Conservation (phyloP, 306 rosid genomes). For the Gastrolobium bilobum region DNA sequence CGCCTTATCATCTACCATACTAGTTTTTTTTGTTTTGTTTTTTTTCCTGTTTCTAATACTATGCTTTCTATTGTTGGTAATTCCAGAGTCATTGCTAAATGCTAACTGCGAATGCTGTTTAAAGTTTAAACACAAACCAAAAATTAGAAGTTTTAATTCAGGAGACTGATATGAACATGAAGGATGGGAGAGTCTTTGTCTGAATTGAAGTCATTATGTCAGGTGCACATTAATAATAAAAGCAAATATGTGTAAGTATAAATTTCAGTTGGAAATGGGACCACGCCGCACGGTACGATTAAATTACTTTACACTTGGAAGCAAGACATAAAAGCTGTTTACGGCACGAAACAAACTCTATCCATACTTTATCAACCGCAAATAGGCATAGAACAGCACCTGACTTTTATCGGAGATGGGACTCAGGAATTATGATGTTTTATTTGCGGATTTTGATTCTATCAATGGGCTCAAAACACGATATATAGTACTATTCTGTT, state of each 20-base stretch:
- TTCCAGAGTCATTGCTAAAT: neutral
- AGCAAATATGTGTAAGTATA: neutral
- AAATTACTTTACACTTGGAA: neutral
- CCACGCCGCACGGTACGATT: neutral
- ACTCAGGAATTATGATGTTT: neutral
- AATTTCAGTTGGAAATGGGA: neutral
- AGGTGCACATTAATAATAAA: neutral
- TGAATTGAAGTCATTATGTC: neutral
- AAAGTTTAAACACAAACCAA: no score
- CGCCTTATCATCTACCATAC: no score
- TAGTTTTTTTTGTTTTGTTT: no score
- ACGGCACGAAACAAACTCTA: slow-evolving; percentile 38
- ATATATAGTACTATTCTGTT: neutral
- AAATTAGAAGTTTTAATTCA: no score
- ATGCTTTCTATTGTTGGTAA: neutral
- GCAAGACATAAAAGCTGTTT: neutral
- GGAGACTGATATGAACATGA: no score
- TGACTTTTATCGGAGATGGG: neutral
- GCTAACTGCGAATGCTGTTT: neutral
- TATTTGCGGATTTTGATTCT: neutral
- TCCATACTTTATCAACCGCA: slow-evolving; percentile 3
- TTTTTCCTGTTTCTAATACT: neutral
- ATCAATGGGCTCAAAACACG: neutral
- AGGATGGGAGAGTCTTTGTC: neutral
- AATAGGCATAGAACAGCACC: slow-evolving; percentile 20